Conservation (phyloP, 106 monocot species). For the Dioscorea dumetorum region DNA sequence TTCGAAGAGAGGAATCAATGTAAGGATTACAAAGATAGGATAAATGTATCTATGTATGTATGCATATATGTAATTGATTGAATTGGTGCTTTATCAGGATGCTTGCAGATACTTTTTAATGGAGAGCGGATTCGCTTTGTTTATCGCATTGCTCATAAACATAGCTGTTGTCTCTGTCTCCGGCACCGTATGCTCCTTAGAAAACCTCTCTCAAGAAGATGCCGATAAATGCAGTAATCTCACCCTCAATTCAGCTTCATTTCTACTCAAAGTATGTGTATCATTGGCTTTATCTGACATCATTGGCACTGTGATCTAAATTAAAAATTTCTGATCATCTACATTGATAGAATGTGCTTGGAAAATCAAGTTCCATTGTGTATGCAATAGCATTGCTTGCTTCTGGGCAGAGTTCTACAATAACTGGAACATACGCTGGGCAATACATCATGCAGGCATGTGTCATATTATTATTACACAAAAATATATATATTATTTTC, state of each 20-base stretch:
- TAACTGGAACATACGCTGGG: slow-evolving; percentile 84
- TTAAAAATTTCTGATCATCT: background rate
- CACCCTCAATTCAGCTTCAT: slow-evolving; percentile 42
- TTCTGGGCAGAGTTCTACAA: slow-evolving; percentile 80
- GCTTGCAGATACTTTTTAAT: slow-evolving; percentile 53
- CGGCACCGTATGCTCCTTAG: slow-evolving; percentile 31
- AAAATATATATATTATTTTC: background rate
- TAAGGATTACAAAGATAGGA: slow-evolving; percentile 8
- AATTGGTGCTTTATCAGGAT: slow-evolving; percentile 8
- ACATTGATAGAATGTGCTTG: slow-evolving; percentile 52
- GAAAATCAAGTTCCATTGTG: slow-evolving; percentile 58
- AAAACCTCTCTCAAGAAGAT: slow-evolving; percentile 14
- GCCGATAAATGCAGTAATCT: slow-evolving; percentile 33
- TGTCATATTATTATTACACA: slow-evolving; percentile 6
- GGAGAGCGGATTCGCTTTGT: slow-evolving; percentile 55
- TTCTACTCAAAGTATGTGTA: slow-evolving; percentile 40
- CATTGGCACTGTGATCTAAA: background rate
- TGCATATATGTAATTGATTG: background rate
- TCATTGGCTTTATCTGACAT: background rate
- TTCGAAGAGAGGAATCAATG: slow-evolving; percentile 43
- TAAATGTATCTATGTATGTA: background rate
- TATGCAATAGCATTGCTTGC: slow-evolving; percentile 76
- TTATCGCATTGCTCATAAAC: slow-evolving; percentile 53
- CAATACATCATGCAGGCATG: slow-evolving; percentile 79
- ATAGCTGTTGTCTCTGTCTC: slow-evolving; percentile 52